These are phyloP conservation scores for Rhizophora apiculata DNA, from an alignment of 345 rosid species.

Conservation along the genomic window DNA sequence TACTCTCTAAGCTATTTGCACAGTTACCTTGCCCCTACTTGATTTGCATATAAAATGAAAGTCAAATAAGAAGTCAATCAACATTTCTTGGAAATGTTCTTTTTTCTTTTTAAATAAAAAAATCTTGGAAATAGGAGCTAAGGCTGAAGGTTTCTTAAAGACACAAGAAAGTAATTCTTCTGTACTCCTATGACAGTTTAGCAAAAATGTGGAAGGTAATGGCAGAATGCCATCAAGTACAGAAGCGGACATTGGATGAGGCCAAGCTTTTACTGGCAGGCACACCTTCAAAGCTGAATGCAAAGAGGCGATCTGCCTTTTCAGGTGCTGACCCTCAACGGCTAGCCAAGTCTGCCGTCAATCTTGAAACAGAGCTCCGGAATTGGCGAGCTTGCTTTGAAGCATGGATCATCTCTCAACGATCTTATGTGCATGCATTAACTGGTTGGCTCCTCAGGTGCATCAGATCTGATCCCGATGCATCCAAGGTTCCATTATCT, in stretches of 20 bases:
- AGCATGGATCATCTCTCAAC: constrained; percentile 77
- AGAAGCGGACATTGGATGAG: constrained; percentile 76
- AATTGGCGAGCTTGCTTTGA: constrained; percentile 86
- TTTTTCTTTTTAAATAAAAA: neutral
- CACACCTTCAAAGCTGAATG: constrained; percentile 60
- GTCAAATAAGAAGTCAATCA: neutral
- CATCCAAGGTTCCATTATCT: constrained; percentile 50
- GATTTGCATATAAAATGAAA: no score
- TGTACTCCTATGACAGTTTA: constrained; percentile 42
- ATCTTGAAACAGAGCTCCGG: constrained; percentile 71
- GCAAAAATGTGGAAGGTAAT: constrained; percentile 89
- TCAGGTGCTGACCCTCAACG: constrained; percentile 57
- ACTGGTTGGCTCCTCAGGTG: constrained; percentile 88
- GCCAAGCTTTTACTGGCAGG: constrained; percentile 82
- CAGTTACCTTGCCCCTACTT: no score
- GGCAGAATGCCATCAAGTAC: constrained; percentile 84
- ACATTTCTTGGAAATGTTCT: neutral
- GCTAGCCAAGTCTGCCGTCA: constrained; percentile 61
- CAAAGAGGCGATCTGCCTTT: constrained; percentile 46
- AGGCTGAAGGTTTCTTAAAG: no score
- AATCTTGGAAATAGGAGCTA: no score
- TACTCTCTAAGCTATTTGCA: no score
- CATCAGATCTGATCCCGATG: constrained; percentile 56
- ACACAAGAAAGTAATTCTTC: constrained; percentile 6
- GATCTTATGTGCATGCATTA: constrained; percentile 66